Evolutionary conservation across 306 rosid genomes (phyloP).

Genomic region (Pterocarpus macrocarpus): DNA sequence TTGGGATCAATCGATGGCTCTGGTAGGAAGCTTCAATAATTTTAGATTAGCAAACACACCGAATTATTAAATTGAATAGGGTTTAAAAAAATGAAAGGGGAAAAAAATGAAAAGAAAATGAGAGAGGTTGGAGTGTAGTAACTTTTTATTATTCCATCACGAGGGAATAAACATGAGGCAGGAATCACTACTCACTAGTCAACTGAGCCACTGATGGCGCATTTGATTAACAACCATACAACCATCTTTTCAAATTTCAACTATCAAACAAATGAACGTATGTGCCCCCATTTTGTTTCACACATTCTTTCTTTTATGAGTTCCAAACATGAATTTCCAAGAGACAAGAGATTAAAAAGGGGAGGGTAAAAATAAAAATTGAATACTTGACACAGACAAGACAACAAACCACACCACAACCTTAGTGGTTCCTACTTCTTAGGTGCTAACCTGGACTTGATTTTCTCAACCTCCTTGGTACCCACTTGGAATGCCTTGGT

Average conservation of each 20-base stretch:
- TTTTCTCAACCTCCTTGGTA: constrained; percentile 69
- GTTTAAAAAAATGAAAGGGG: too few species aligned
- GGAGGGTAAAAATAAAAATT: not conserved
- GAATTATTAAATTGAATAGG: too few species aligned
- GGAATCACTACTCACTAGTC: not conserved
- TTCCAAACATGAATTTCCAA: constrained; percentile 7
- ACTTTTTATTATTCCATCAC: too few species aligned
- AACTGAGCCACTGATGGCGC: constrained; percentile 9
- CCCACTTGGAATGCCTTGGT: constrained; percentile 70
- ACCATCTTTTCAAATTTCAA: constrained; percentile 38
- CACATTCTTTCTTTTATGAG: constrained; percentile 26
- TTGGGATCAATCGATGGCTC: too few species aligned
- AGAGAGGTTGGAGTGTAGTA: too few species aligned
- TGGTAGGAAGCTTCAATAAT: too few species aligned
- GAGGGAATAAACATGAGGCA: constrained; percentile 16
- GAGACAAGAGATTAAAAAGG: not conserved
- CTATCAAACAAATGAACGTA: constrained; percentile 15
- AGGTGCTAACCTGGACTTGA: constrained; percentile 75
- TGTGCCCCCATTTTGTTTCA: not conserved
- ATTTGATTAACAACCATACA: constrained; percentile 34
- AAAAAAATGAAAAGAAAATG: too few species aligned
- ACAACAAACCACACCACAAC: not conserved
- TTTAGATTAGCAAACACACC: too few species aligned
- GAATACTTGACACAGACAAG: not conserved
- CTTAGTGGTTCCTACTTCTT: constrained; percentile 46